phyloP scores from a whole-genome alignment of 1,284 basidiomycete species.

The Rhodotorula sp. region DNA sequence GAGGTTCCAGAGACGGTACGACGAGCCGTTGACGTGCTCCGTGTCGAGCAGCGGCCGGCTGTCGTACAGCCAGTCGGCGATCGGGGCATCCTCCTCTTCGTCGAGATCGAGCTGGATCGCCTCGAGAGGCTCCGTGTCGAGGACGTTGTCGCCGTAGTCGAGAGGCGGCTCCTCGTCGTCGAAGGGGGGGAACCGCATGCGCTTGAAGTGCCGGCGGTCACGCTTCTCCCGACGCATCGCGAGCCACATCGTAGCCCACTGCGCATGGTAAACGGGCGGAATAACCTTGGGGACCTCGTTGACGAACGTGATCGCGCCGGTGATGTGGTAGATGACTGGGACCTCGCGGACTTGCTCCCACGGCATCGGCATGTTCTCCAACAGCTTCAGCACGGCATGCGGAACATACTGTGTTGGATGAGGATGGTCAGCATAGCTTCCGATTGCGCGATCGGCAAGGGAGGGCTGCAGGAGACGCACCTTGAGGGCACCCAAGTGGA shows the following conservation, averaged over 20 bases:
- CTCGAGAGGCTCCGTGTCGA: constrained; percentile 97
- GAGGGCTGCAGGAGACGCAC: constrained; percentile 9
- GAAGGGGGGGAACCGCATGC: constrained; percentile 99
- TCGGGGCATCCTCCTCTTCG: constrained; percentile 86
- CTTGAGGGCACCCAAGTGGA: constrained; percentile 40
- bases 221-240: constrained; percentile 99
- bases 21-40: constrained; percentile 74
- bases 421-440: not conserved
- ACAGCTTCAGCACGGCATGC: constrained; percentile 97
- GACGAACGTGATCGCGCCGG: constrained; percentile 99
- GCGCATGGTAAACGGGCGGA: constrained; percentile 96
- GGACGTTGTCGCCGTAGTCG: constrained; percentile 96
- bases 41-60: constrained; percentile 90
- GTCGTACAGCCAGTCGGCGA: constrained; percentile 99
- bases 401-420: constrained; percentile 61
- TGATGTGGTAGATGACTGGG: constrained; percentile 94
- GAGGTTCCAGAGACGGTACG: constrained; percentile 90
- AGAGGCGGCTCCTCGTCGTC: constrained; percentile 98
- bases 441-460: not conserved
- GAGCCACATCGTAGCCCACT: constrained; percentile 99
- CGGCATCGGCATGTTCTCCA: constrained; percentile 92
- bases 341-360: constrained; percentile 99
- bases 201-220: constrained; percentile 98
- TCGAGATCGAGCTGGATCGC: constrained; percentile 97
- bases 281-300: constrained; percentile 97